Conservation (phyloP, 75 land plant genomes). For the Selaginella moellendorffii region DNA sequence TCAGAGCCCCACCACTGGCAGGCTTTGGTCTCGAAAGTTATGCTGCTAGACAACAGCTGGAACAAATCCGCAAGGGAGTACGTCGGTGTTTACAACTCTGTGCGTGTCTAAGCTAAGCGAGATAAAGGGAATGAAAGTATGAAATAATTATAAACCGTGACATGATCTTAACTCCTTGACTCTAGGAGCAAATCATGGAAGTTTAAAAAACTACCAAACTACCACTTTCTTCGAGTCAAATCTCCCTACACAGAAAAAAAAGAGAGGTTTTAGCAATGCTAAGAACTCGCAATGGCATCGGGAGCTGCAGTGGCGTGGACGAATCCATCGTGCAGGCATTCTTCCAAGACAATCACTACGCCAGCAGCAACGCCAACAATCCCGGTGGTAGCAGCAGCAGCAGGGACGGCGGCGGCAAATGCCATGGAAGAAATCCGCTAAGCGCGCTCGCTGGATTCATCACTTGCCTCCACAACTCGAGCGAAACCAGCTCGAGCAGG, state of each 20-base stretch:
- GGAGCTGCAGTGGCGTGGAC: not conserved
- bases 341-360: not conserved
- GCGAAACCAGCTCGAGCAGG: not conserved
- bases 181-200: no score
- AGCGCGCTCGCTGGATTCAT: not conserved
- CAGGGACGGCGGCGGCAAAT: not conserved
- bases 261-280: not conserved
- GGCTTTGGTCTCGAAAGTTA: slow-evolving; percentile 25
- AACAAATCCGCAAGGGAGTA: slow-evolving; percentile 51
- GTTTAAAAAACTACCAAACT: no score
- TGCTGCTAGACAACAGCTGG: slow-evolving; percentile 53
- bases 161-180: no score
- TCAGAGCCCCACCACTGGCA: slow-evolving; percentile 38
- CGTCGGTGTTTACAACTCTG: slow-evolving; percentile 32
- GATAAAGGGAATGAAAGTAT: no score
- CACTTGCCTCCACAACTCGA: not conserved
- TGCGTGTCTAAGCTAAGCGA: no score
- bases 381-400: not conserved
- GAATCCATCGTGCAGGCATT: not conserved
- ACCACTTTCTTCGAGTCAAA: no score
- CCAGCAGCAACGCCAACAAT: not conserved
- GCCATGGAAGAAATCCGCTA: not conserved
- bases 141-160: no score
- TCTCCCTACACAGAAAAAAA: no score
- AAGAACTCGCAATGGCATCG: not conserved